Evolutionary conservation across 352 stramenopile species (phyloP), one percentile per base, ranked within the genome.

Genomic region (Elongisporangium undulatum): DNA sequence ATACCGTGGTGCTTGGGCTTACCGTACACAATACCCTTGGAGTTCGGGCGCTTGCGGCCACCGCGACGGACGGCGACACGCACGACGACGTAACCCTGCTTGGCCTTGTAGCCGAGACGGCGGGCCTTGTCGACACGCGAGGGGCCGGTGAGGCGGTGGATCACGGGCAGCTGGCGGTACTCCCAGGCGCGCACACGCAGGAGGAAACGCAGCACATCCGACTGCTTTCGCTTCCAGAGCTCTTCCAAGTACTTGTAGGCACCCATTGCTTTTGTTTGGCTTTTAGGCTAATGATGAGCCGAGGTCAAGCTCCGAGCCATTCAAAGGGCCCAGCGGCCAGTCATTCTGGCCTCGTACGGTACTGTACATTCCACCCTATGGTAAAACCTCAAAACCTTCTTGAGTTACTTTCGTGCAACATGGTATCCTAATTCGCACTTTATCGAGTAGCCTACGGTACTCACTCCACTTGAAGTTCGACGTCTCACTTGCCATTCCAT

Each of bases 191-290:
- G 97, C 73, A 99, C 96, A 82, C 98, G 97, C 63, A 99, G 87
- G 69, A 99, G 85, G 87, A 99, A 99, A 72, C 98, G 97, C 74
- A 99, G 85, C 59, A 98, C 97, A 91, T 99, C 97, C 82, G 91
- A 98, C 87, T 99, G 98, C 96, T 99, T 99, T 74, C 98, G 98
- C 88, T 98, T 98, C 97, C 97, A 99, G 48, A 99, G 74, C 85
- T 99, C 98, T 83, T 99, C 96, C 74, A 99, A 89, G 81, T 99
- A 99, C 89, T 99, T 99, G 96, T 99, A 99, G 61, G 96, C 97
- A 90, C 97, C 97, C 98, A 99, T 99, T 68, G 65, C 82, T 81
- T 62, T 61, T 84, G 69, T 71, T 75, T 69, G 53, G 29, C 29
- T 41, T 41, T 41, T 69, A 68, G 64, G 67, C 64, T 57, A 75